Evolutionary conservation across 1,139 yeast genomes (phyloP).

Genomic region (Taphrina populina): DNA sequence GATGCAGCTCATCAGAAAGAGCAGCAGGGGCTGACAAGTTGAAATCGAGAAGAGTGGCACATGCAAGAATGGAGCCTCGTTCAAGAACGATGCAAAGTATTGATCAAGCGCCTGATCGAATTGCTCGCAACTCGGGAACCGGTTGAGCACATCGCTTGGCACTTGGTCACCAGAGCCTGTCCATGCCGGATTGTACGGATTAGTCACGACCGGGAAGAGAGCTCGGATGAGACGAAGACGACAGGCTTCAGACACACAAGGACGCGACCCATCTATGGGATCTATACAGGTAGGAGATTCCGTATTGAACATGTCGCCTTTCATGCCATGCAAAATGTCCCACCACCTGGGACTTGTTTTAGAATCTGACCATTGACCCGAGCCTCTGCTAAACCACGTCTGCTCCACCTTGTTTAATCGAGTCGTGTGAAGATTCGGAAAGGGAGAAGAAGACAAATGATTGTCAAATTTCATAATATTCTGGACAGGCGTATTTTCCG

Average conservation of each 20-base stretch:
- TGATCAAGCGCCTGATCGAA: conserved; percentile 26
- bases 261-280: conserved; percentile 6
- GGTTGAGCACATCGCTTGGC: background rate
- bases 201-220: conserved; percentile 12
- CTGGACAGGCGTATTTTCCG: too few species aligned
- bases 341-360: conserved; percentile 24
- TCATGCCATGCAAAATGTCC: conserved; percentile 25
- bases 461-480: too few species aligned
- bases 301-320: conserved; percentile 19
- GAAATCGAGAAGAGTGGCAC: conserved; percentile 25
- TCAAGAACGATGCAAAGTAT: conserved; percentile 14
- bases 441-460: too few species aligned
- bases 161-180: background rate
- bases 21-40: conserved; percentile 20
- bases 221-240: conserved; percentile 26
- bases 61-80: conserved; percentile 29
- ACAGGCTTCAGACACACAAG: conserved; percentile 30
- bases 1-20: conserved; percentile 24
- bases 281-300: conserved; percentile 7
- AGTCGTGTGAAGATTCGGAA: too few species aligned
- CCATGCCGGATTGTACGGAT: conserved; percentile 24
- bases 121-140: conserved; percentile 23
- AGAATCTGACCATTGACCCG: conserved; percentile 22
- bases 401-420: conserved; percentile 29
- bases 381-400: conserved; percentile 21